These are phyloP conservation scores for Diplodia corticola DNA, from an alignment of 2,329 filamentous ascomycete genomes.

Conservation along the genomic window DNA sequence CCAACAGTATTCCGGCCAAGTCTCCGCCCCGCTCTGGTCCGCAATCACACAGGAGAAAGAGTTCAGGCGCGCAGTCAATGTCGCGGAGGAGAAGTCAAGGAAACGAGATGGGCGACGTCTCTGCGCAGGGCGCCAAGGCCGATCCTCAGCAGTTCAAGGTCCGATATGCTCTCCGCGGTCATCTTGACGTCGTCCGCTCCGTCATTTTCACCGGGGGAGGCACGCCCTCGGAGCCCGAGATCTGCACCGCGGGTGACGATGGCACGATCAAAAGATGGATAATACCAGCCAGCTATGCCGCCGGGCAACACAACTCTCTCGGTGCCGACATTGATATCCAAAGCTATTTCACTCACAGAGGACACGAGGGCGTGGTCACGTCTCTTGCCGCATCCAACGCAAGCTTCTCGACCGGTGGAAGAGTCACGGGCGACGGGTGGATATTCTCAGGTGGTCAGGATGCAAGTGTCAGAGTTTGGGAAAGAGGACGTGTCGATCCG, in stretches of 20 bases:
- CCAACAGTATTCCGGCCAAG: constrained; percentile 74
- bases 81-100: constrained; percentile 64
- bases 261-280: constrained; percentile 97
- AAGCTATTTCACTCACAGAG: constrained; percentile 92
- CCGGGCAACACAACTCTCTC: constrained; percentile 51
- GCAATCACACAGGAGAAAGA: constrained; percentile 74
- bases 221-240: constrained; percentile 91
- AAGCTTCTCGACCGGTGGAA: constrained; percentile 85
- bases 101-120: constrained; percentile 59
- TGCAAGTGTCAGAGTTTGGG: constrained; percentile 90
- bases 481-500: constrained; percentile 88
- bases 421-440: constrained; percentile 91
- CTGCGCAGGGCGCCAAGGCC: constrained; percentile 50
- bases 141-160: constrained; percentile 86
- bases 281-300: constrained; percentile 77
- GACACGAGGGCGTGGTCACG: constrained; percentile 87
- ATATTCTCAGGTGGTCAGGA: constrained; percentile 98
- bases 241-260: constrained; percentile 94
- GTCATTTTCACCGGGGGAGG: constrained; percentile 97
- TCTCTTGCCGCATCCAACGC: constrained; percentile 84
- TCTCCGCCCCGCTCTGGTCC: constrained; percentile 69
- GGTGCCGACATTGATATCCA: constrained; percentile 84
- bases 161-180: constrained; percentile 85
- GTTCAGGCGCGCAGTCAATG: constrained; percentile 61
- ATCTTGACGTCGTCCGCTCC: constrained; percentile 88